phyloP scores from a whole-genome alignment of 2,329 filamentous ascomycete genomes.

The Fusarium fracticaudum region DNA sequence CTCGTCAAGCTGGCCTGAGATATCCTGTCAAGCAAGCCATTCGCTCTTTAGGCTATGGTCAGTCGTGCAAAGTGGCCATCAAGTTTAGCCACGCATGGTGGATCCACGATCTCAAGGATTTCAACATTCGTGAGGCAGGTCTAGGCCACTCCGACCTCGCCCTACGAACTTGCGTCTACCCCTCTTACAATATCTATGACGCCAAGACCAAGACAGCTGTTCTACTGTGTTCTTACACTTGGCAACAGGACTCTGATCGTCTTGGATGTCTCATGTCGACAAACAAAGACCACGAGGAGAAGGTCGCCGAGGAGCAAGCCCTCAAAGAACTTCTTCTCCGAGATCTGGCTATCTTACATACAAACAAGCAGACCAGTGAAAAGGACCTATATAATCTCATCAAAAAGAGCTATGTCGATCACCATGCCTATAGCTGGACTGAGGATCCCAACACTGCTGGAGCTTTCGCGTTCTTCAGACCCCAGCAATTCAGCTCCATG shows the following conservation, averaged over 20 bases:
- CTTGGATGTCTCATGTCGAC: slow-evolving; percentile 1
- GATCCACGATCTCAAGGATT: not conserved
- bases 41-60: slow-evolving; percentile 4
- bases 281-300: not conserved
- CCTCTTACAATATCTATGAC: slow-evolving; percentile 8
- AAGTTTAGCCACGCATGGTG: slow-evolving; percentile 11
- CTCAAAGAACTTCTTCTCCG: not conserved
- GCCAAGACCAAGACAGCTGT: not conserved
- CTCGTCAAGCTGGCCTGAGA: not conserved
- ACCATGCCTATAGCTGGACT: not conserved
- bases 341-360: not conserved
- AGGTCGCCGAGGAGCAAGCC: not conserved
- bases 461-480: slow-evolving; percentile 23
- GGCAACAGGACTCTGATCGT: slow-evolving; percentile 11
- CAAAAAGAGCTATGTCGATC: not conserved
- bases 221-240: slow-evolving; percentile 6
- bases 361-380: not conserved
- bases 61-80: slow-evolving; percentile 6
- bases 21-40: slow-evolving; percentile 14
- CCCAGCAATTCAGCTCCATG: slow-evolving; percentile 14
- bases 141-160: not conserved
- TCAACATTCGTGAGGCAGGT: slow-evolving; percentile 1
- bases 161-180: slow-evolving; percentile 4
- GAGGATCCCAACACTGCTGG: slow-evolving; percentile 3
- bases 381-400: not conserved